A percentile compares a stretch with the other conserved stretches of the same genome.
phyloP scores from a whole-genome alignment of 2,329 filamentous ascomycete genomes.

The Trichoderma aggressivum region DNA sequence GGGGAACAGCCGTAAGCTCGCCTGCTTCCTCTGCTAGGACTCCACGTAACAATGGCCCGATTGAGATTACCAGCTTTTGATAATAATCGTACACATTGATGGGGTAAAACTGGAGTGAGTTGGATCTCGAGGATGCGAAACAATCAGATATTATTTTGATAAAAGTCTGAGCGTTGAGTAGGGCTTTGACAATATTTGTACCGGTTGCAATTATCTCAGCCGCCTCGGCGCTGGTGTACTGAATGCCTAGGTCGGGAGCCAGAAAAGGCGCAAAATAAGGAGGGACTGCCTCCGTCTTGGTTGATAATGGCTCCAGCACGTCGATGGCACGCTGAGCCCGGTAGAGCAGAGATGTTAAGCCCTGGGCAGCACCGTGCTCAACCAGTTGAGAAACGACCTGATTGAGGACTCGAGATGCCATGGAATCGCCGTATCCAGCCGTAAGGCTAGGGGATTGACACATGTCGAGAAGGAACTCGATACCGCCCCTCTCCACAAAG shows the following conservation, averaged over 20 bases:
- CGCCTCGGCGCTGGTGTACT: conserved; percentile 33
- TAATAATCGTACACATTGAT: conserved; percentile 87
- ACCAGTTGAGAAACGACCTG: conserved; percentile 74
- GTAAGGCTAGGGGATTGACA: conserved; percentile 78
- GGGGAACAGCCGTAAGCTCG: conserved; percentile 69
- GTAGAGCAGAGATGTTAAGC: conserved; percentile 75
- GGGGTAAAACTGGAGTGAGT: conserved; percentile 63
- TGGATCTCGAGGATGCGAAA: conserved; percentile 66
- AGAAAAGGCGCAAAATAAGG: conserved; percentile 73
- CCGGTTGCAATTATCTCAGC: conserved; percentile 54
- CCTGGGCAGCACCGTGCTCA: conserved; percentile 75
- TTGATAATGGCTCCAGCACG: conserved; percentile 62
- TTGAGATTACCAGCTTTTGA: conserved; percentile 64
- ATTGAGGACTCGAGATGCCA: conserved; percentile 66
- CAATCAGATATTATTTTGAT: conserved; percentile 71
- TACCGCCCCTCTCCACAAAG: conserved; percentile 75
- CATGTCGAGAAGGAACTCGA: conserved; percentile 80
- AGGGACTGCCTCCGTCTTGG: conserved; percentile 43
- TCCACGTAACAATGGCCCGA: conserved; percentile 74
- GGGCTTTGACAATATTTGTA: conserved; percentile 73
- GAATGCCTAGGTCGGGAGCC: conserved; percentile 36
- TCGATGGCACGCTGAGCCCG: conserved; percentile 69
- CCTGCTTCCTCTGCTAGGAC: conserved; percentile 83
- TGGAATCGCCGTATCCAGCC: conserved; percentile 55
- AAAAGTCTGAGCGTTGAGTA: conserved; percentile 73